Percentiles rank a stretch among this genome's conserved stretches.
These are phyloP conservation scores for Rhodotorula sp. DNA, from an alignment of 1,284 basidiomycete species.

Conservation along the genomic window DNA sequence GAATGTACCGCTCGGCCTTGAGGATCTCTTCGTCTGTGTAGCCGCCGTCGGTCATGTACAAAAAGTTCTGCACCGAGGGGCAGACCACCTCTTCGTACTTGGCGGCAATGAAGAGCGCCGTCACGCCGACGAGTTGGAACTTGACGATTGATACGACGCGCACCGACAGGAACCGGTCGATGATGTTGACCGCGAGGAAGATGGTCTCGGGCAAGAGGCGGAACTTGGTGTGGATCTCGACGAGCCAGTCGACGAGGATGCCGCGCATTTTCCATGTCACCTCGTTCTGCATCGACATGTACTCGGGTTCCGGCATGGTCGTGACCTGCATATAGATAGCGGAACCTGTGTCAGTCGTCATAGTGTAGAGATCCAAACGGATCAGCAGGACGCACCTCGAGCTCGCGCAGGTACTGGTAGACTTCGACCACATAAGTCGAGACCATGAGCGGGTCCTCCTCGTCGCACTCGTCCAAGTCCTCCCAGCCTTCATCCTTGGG, in stretches of 20 bases:
- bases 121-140: constrained; percentile 91
- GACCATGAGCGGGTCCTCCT: constrained; percentile 94
- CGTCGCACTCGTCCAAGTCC: constrained; percentile 88
- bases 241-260: constrained; percentile 93
- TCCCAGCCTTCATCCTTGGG: constrained; percentile 63
- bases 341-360: neutral
- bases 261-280: constrained; percentile 89
- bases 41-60: constrained; percentile 82
- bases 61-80: constrained; percentile 81
- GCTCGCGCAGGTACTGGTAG: constrained; percentile 81
- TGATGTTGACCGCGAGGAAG: constrained; percentile 90
- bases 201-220: constrained; percentile 91
- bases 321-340: constrained; percentile 56
- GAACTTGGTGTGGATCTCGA: constrained; percentile 90
- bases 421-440: constrained; percentile 94
- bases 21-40: constrained; percentile 86
- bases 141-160: constrained; percentile 88
- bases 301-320: constrained; percentile 81
- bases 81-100: constrained; percentile 97
- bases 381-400: constrained; percentile 54
- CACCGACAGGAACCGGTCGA: constrained; percentile 91
- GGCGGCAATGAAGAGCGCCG: constrained; percentile 86
- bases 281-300: constrained; percentile 87
- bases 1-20: constrained; percentile 87
- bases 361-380: neutral